Evolutionary conservation across 208 protist species (phyloP), one percentile per base, ranked within the genome.

Genomic region (Leptomonas pyrrhocoris): DNA sequence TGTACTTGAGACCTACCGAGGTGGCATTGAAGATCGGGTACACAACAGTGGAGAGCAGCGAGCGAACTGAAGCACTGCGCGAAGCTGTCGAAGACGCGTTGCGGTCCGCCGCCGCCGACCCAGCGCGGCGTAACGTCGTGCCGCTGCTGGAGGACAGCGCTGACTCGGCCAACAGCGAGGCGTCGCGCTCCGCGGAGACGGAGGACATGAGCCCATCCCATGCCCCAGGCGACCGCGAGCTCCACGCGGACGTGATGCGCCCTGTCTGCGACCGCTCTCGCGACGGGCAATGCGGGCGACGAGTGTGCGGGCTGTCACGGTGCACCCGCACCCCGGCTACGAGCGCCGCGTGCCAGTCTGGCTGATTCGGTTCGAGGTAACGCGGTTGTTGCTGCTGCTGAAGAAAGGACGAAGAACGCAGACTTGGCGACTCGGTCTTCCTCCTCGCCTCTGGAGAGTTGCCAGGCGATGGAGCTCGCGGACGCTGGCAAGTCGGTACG

Each of bases 21-120:
- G 72, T 77, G 58, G 72, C 51, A n/a, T 58, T 23, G 25, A 77
- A 56, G 46, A 21, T 64, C 0, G 58, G 58, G 43, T 57, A 62
- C 42, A 70, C 9, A 2, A 49, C 59, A 16, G 62, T 62, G 16
- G 58, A 54, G 12, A 67, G 61, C 19, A 59, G 48, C 9, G 62
- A 31, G 7, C 64, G 62, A 18, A 12, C 28, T 0, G 18, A 19
- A 7, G 40, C 30, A 19, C 45, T 1, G 9, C 30, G 46, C 40
- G 56, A 34, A 8, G 56, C 15, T 28, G 30, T 23, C 12, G 45
- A 12, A 2, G 42, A 28, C 27, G n/a, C n/a, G 28, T 4, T 53
- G 18, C 43, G 40, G 3, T 50, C 43, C 36, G 36, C 23, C 43
- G 42, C 13, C 16, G 58, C 0, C 40, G 5, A 23, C n/a, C 28